These are phyloP conservation scores for Cladosporium phlei DNA, from an alignment of 2,329 filamentous ascomycete genomes.

Conservation along the genomic window DNA sequence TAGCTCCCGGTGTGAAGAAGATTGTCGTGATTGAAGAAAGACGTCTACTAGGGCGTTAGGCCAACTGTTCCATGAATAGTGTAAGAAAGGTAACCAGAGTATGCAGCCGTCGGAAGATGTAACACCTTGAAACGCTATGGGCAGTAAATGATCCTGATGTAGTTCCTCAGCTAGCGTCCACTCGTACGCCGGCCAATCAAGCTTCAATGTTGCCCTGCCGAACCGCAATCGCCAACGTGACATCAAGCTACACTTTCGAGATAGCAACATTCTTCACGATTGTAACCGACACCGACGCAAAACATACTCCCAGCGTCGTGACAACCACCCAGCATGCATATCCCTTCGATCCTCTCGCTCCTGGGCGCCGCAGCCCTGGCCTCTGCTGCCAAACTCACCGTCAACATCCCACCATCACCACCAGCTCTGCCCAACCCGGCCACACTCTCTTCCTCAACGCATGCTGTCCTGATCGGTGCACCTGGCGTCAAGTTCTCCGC, in stretches of 20 bases:
- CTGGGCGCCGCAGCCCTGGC: slow-evolving; percentile 23
- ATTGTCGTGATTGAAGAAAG: neutral
- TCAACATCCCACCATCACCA: slow-evolving; percentile 47
- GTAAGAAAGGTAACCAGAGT: no score
- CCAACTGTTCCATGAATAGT: no score
- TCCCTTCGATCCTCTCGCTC: slow-evolving; percentile 1
- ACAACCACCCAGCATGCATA: neutral
- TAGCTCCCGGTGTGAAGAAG: neutral
- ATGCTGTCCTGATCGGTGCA: slow-evolving; percentile 53
- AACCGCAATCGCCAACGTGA: slow-evolving; percentile 2
- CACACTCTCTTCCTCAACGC: slow-evolving; percentile 52
- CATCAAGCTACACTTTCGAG: neutral
- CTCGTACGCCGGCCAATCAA: neutral
- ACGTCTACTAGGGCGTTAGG: no score
- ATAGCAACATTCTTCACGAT: neutral
- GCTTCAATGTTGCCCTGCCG: neutral
- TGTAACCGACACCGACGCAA: neutral
- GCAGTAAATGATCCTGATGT: no score
- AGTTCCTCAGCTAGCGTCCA: neutral
- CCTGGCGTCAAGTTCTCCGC: slow-evolving; percentile 49
- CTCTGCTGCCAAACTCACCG: slow-evolving; percentile 43
- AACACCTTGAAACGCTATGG: no score
- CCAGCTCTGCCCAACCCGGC: slow-evolving; percentile 42
- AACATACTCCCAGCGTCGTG: neutral
- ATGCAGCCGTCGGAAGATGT: no score